A percentile compares a stretch with the other conserved stretches of the same genome.
Conservation (phyloP, 2,329 filamentous ascomycete species). For the Scytalidium sp. region DNA sequence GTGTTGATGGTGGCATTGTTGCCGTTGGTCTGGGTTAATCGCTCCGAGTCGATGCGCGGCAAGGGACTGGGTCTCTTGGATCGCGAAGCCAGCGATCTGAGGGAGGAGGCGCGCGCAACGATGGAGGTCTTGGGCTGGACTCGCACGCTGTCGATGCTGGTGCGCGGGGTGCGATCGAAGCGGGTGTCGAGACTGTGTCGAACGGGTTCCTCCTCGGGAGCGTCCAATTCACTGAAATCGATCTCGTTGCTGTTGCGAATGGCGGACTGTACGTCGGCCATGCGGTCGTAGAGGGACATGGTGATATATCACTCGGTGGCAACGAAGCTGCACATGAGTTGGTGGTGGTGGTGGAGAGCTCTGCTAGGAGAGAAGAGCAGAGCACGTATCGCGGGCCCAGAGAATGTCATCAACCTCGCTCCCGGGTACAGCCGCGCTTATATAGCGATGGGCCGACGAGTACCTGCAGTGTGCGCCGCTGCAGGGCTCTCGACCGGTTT, state of each 20-base stretch:
- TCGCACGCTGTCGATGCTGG: constrained; percentile 16
- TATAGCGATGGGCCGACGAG: too few relatives aligned
- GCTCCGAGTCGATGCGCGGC: background rate
- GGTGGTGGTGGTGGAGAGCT: too few relatives aligned
- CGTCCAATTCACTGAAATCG: background rate
- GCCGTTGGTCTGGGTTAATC: background rate
- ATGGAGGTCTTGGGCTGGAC: constrained; percentile 12
- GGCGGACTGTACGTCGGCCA: background rate
- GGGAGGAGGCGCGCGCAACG: background rate
- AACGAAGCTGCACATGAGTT: too few relatives aligned
- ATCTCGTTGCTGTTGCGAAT: background rate
- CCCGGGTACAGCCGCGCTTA: too few relatives aligned
- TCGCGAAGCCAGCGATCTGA: background rate
- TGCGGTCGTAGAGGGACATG: background rate
- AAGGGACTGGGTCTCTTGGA: background rate
- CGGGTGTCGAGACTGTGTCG: constrained; percentile 21
- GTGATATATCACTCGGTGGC: too few relatives aligned
- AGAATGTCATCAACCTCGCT: too few relatives aligned
- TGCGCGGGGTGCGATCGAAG: constrained; percentile 14
- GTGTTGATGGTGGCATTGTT: background rate
- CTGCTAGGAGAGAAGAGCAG: too few relatives aligned
- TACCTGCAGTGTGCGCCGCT: too few relatives aligned
- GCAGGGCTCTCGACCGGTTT: too few relatives aligned
- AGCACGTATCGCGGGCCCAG: too few relatives aligned
- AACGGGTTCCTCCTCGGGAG: constrained; percentile 1